Evolutionary conservation across 805 yeast genomes (phyloP).

Genomic region (Candida koratica): DNA sequence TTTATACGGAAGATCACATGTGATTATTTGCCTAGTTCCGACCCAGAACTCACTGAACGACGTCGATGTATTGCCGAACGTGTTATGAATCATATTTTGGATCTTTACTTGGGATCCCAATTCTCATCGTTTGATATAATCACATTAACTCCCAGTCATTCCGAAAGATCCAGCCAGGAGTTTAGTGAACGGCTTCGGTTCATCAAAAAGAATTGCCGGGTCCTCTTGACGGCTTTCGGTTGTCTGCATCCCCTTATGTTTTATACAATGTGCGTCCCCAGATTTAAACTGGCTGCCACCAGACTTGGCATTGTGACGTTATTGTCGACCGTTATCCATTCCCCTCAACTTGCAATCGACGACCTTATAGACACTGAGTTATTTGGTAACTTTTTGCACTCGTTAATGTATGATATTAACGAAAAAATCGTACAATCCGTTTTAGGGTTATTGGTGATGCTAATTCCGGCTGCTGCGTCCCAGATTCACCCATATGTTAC

Average conservation of each 20-base stretch:
- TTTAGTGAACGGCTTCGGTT: conserved; percentile 49
- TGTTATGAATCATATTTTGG: conserved; percentile 24
- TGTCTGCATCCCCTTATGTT: conserved; percentile 32
- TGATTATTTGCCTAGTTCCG: conserved; percentile 18
- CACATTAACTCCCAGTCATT: conserved; percentile 14
- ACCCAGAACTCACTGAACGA: conserved; percentile 17
- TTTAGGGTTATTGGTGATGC: conserved; percentile 27
- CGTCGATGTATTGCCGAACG: conserved; percentile 20
- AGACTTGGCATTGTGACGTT: conserved; percentile 40
- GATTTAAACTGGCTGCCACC: conserved; percentile 26
- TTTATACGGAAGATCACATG: conserved; percentile 23
- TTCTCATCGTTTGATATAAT: conserved; percentile 14
- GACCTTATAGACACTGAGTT: conserved; percentile 33
- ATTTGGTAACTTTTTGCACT: conserved; percentile 34
- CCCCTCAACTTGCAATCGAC: conserved; percentile 22
- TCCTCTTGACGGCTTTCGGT: conserved; percentile 42
- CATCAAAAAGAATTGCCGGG: conserved; percentile 41
- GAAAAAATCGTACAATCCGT: conserved; percentile 38
- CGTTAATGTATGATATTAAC: conserved; percentile 39
- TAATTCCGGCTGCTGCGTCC: conserved; percentile 43
- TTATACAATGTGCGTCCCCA: conserved; percentile 33
- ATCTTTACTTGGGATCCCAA: conserved; percentile 23
- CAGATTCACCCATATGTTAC: conserved; percentile 32
- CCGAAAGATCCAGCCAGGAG: conserved; percentile 26
- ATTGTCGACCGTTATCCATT: conserved; percentile 30